Conservation (phyloP, 352 stramenopile species). For the Phytopythium boreale region DNA sequence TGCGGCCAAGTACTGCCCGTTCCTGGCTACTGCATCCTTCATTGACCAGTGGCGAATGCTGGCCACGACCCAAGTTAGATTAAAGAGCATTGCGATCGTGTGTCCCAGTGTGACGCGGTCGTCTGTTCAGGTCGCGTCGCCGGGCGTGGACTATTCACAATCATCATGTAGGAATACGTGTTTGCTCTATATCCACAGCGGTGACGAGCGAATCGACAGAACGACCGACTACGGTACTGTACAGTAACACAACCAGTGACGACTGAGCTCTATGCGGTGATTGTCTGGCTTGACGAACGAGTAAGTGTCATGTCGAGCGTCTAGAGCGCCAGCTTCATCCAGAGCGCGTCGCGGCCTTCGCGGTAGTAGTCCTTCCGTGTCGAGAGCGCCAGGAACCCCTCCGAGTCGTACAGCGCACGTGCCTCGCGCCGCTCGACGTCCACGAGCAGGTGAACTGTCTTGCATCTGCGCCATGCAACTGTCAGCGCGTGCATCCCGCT, state of each 20-base stretch:
- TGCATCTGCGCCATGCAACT: slow-evolving; percentile 13
- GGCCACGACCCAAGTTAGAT: no score
- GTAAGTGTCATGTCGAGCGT: background rate
- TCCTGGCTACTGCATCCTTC: no score
- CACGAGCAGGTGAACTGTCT: slow-evolving; percentile 23
- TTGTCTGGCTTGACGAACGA: background rate
- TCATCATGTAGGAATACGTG: no score
- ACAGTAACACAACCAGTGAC: background rate
- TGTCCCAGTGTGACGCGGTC: no score
- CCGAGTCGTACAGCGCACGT: slow-evolving; percentile 37
- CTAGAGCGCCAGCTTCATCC: slow-evolving; percentile 24
- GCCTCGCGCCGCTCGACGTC: slow-evolving; percentile 30
- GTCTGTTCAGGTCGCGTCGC: no score
- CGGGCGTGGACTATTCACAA: no score
- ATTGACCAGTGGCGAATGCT: no score
- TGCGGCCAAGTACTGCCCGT: no score
- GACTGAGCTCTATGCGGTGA: background rate
- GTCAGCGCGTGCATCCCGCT: background rate
- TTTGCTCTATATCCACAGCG: no score
- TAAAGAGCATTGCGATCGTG: no score
- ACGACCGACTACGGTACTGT: no score
- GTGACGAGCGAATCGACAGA: no score
- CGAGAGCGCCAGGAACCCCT: slow-evolving; percentile 24
- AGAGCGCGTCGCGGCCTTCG: slow-evolving; percentile 31
- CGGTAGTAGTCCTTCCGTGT: slow-evolving; percentile 42